These are phyloP conservation scores for Exophiala xenobiotica DNA, from an alignment of 2,329 filamentous ascomycete species.

Conservation along the genomic window DNA sequence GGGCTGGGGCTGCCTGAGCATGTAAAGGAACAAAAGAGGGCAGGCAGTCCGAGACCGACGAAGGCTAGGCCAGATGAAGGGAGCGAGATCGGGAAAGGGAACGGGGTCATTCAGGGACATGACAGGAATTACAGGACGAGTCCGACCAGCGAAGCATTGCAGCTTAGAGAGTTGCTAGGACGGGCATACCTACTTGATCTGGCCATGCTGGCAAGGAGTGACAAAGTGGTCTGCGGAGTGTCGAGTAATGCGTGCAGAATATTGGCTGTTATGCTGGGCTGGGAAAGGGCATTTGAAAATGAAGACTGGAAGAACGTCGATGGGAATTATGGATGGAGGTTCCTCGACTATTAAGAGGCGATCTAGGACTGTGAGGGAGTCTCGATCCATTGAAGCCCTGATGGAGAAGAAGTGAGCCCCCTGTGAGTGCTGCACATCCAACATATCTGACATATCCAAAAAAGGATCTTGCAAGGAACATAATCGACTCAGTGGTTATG, in stretches of 20 bases:
- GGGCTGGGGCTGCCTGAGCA: constrained; percentile 61
- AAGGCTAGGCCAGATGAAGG: constrained; percentile 13
- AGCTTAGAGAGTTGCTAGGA: constrained; percentile 70
- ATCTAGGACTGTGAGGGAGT: too few species aligned
- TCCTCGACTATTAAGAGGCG: constrained; percentile 36
- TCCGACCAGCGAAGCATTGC: constrained; percentile 51
- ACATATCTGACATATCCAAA: too few species aligned
- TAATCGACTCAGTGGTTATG: too few species aligned
- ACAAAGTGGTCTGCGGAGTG: constrained; percentile 73
- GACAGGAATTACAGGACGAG: constrained; percentile 31
- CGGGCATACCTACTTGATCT: constrained; percentile 81
- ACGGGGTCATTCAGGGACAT: too few species aligned
- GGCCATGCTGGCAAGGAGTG: constrained; percentile 67
- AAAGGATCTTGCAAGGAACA: too few species aligned
- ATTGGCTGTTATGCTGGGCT: constrained; percentile 82
- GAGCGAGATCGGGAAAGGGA: background rate
- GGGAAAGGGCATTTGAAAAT: constrained; percentile 62
- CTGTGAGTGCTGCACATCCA: background rate
- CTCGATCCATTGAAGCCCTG: background rate
- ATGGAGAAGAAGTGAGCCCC: background rate
- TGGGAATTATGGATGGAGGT: constrained; percentile 63
- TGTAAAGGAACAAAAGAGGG: constrained; percentile 30
- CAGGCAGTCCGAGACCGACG: constrained; percentile 20
- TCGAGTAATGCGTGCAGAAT: constrained; percentile 65
- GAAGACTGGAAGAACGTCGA: constrained; percentile 78